These are phyloP conservation scores for Earliella scabrosa DNA, from an alignment of 1,284 basidiomycete species.

Conservation along the genomic window DNA sequence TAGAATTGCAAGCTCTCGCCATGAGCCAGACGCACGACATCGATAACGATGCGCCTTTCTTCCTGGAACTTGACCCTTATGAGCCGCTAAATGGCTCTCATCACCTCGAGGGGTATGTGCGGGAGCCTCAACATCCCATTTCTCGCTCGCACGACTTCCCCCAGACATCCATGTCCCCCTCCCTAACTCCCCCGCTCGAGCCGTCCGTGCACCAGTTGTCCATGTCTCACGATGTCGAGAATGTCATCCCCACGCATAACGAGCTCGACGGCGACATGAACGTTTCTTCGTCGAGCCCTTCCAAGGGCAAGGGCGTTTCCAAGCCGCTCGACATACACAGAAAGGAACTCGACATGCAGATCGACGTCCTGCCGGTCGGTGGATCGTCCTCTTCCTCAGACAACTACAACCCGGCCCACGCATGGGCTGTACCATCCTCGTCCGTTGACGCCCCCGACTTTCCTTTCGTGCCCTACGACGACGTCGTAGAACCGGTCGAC, in stretches of 20 bases:
- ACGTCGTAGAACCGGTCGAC: slow-evolving; percentile 9
- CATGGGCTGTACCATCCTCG: slow-evolving; percentile 13
- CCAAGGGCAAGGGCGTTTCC: slow-evolving; percentile 55
- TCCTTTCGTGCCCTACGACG: slow-evolving; percentile 4
- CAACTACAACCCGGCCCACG: background rate
- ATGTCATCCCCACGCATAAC: background rate
- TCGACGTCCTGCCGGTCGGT: slow-evolving; percentile 40
- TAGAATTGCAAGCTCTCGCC: slow-evolving; percentile 35
- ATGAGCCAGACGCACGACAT: slow-evolving; percentile 51
- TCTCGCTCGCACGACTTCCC: slow-evolving; percentile 17
- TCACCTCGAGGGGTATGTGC: slow-evolving; percentile 34
- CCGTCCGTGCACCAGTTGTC: slow-evolving; percentile 10
- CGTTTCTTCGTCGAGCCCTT: slow-evolving; percentile 18
- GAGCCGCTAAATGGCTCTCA: slow-evolving; percentile 34
- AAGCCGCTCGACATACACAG: slow-evolving; percentile 50
- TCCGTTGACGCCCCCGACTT: slow-evolving; percentile 2
- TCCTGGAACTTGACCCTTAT: slow-evolving; percentile 52
- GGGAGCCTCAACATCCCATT: slow-evolving; percentile 23
- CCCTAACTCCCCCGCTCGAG: slow-evolving; percentile 6
- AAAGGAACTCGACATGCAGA: slow-evolving; percentile 30
- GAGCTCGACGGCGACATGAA: slow-evolving; percentile 18
- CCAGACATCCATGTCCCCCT: slow-evolving; percentile 3
- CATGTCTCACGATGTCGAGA: background rate
- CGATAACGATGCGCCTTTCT: slow-evolving; percentile 59
- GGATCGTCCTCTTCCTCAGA: slow-evolving; percentile 14